A percentile compares a stretch with the other conserved stretches of the same genome.
Conservation (phyloP, 2,329 filamentous ascomycete species). For the Fusarium subtropicale region DNA sequence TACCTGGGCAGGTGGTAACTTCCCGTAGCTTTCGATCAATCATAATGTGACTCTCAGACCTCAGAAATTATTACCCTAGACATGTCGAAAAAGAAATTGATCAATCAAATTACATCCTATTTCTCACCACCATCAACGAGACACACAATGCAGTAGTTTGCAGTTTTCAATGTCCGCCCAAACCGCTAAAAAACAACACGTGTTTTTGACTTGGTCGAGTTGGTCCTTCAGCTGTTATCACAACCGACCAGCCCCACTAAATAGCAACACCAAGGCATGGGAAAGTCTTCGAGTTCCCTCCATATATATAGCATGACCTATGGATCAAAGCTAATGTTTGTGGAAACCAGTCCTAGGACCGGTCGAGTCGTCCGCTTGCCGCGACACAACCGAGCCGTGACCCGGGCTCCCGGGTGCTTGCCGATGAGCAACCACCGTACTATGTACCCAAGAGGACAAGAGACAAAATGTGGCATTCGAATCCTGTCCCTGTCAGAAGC, state of each 20-base stretch:
- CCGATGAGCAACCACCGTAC: slow-evolving; percentile 24
- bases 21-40: slow-evolving; percentile 6
- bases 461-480: slow-evolving; percentile 7
- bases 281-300: slow-evolving; percentile 16
- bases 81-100: not conserved
- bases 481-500: slow-evolving; percentile 20
- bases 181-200: slow-evolving; percentile 16
- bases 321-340: slow-evolving; percentile 20
- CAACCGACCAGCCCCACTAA: slow-evolving; percentile 7
- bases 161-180: slow-evolving; percentile 12
- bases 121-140: not conserved
- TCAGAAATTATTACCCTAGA: not conserved
- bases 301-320: slow-evolving; percentile 16
- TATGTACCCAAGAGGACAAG: slow-evolving; percentile 9
- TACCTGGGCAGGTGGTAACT: not conserved
- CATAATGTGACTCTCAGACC: not conserved
- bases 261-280: slow-evolving; percentile 10
- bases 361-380: slow-evolving; percentile 37
- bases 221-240: slow-evolving; percentile 17
- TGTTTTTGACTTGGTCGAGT: slow-evolving; percentile 9
- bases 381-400: slow-evolving; percentile 40
- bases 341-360: slow-evolving; percentile 28
- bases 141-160: not conserved
- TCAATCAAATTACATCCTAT: slow-evolving; percentile 1
- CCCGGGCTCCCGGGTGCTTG: slow-evolving; percentile 42